A percentile compares a stretch with the other conserved stretches of the same genome.
phyloP scores from a whole-genome alignment of 306 rosid species.

The Betula pendula region DNA sequence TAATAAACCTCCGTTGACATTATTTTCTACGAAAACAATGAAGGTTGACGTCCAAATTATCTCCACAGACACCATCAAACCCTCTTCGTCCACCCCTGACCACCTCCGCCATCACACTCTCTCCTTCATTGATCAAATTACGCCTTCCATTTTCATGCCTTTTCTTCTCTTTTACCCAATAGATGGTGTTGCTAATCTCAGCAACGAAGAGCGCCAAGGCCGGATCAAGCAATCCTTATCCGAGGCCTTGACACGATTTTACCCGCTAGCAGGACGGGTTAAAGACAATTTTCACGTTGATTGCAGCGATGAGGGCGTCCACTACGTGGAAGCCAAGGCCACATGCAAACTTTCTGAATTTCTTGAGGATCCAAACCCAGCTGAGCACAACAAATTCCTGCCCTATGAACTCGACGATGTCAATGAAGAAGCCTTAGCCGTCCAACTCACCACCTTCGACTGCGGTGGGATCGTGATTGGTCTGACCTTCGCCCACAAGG shows the following conservation, averaged over 20 bases:
- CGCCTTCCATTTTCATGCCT: constrained; percentile 21
- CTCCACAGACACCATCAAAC: constrained; percentile 11
- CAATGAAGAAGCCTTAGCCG: constrained; percentile 37
- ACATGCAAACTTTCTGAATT: constrained; percentile 36
- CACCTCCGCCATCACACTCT: constrained; percentile 21
- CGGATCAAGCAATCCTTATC: constrained; percentile 16
- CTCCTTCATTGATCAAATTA: constrained; percentile 29
- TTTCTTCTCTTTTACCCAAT: constrained; percentile 18
- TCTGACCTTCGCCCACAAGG: too few relatives aligned
- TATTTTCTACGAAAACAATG: neutral
- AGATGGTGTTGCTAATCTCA: neutral
- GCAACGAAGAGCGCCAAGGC: neutral
- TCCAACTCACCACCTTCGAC: too few relatives aligned
- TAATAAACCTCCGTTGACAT: neutral
- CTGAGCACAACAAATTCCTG: constrained; percentile 40
- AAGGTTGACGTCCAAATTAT: constrained; percentile 10
- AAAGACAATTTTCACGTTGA: too few relatives aligned
- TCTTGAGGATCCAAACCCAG: constrained; percentile 33
- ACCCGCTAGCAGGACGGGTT: too few relatives aligned
- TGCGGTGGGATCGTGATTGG: too few relatives aligned
- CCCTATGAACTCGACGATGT: constrained; percentile 41
- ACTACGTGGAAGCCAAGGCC: too few relatives aligned
- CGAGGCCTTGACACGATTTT: constrained; percentile 11
- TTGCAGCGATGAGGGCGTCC: too few relatives aligned
- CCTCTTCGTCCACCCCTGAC: constrained; percentile 22